Conservation (phyloP, 169 alveolate species). For the Cryptosporidium viatorum region DNA sequence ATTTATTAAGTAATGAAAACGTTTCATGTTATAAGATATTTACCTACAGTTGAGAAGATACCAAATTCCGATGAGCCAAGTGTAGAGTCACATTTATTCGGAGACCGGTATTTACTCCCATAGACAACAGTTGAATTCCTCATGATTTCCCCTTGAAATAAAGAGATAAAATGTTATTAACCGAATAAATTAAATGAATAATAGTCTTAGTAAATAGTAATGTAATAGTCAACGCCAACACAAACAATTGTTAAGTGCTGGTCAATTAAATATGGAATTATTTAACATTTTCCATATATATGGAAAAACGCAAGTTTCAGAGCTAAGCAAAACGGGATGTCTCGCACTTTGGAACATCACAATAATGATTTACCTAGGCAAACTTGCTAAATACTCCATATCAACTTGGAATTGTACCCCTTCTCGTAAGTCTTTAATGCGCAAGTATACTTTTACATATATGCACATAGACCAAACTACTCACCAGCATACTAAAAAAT, state of each 20-base stretch:
- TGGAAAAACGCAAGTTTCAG: neutral
- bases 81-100: neutral
- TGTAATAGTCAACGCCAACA: neutral
- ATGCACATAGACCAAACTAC: conserved; percentile 1
- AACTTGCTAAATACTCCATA: neutral
- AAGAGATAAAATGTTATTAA: no score
- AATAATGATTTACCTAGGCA: neutral
- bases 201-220: neutral
- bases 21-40: no score
- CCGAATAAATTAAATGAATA: neutral
- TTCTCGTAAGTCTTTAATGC: neutral
- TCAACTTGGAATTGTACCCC: neutral
- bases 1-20: no score
- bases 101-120: no score
- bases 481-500: conserved; percentile 1
- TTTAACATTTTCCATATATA: neutral
- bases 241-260: neutral
- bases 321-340: neutral
- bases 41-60: neutral
- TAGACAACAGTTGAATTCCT: neutral
- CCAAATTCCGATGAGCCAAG: no score
- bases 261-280: no score
- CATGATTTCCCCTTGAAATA: no score
- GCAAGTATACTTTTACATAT: neutral
- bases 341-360: neutral